Evolutionary conservation across 1,284 basidiomycete species (phyloP).

Genomic region (Microbotryum silenes-acaulis): DNA sequence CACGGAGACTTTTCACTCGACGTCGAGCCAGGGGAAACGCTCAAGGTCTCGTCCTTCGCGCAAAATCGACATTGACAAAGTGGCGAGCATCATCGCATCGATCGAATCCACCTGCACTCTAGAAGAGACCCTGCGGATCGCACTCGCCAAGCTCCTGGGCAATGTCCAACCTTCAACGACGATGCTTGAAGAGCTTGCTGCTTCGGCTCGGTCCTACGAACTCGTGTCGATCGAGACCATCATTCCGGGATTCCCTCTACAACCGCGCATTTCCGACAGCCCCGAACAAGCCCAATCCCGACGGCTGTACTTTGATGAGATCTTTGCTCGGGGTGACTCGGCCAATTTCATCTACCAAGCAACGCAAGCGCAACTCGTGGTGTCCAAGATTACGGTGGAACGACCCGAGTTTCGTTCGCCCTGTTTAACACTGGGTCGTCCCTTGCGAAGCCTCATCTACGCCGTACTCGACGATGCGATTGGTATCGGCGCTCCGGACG

Average conservation of each 20-base stretch:
- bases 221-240: conserved; percentile 11
- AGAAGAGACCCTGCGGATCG: too few species aligned
- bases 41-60: too few species aligned
- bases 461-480: conserved; percentile 59
- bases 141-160: too few species aligned
- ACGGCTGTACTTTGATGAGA: conserved; percentile 1
- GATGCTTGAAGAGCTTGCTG: conserved; percentile 1
- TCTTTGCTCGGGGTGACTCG: too few species aligned
- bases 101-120: too few species aligned
- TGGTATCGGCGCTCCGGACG: conserved; percentile 43
- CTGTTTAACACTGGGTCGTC: conserved; percentile 52
- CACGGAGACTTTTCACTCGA: too few species aligned
- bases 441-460: conserved; percentile 59
- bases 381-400: conserved; percentile 6
- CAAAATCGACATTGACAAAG: too few species aligned
- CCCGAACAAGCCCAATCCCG: conserved; percentile 1
- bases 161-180: too few species aligned
- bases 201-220: conserved; percentile 15
- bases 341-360: too few species aligned
- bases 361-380: too few species aligned
- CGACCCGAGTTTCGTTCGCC: conserved; percentile 10
- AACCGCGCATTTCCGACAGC: conserved; percentile 6
- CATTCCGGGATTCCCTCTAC: conserved; percentile 14
- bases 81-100: too few species aligned
- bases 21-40: too few species aligned